Evolutionary conservation across 345 rosid genomes (phyloP), one percentile per base, ranked within the genome.

Genomic region (Turnera subulata): DNA sequence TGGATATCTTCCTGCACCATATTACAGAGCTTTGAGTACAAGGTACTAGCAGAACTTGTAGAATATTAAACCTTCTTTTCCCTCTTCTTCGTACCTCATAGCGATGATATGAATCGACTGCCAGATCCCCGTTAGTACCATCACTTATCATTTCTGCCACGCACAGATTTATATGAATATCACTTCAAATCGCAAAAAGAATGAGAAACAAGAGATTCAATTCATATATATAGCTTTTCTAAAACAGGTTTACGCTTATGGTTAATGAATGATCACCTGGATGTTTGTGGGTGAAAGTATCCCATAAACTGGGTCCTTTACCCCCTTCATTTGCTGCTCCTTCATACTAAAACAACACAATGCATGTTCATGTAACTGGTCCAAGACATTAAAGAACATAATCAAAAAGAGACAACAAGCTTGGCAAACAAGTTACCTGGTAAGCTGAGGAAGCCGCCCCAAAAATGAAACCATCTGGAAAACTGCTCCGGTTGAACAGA

Each of bases 61-160:
- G 12, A 8, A 42, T 4, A 11, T 10, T 42, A 1, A 42, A 42
- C 0, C n/a, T 11, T n/a, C n/a, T n/a, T n/a, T 16, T 42, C n/a
- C 4, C 14, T 2, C 4, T 42, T 42, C n/a, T 0, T 12, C 45
- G 4, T 55, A 75, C 79, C 75, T 67, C 66, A 48, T 66, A 75
- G 12, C 79, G 79, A 63, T 75, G 75, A 62, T 62, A 70, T 47
- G 62, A 66, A 26, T 75, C 79, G 25, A 53, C 63, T 6, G 79
- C 76, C 17, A 45, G 18, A 9, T 0, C 66, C 0, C 73, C 79
- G 48, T 50, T 67, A 8, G 54, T 32, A 22, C 62, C 52, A 24
- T 70, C 59, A n/a, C 42, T 46, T n/a, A 66, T 67, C 54, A 60
- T 63, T 1, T 50, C 73, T 72, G 56, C 56, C 8, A 46, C 2